Conservation (phyloP, 768 basidiomycete genomes). For the Russula sp. region DNA sequence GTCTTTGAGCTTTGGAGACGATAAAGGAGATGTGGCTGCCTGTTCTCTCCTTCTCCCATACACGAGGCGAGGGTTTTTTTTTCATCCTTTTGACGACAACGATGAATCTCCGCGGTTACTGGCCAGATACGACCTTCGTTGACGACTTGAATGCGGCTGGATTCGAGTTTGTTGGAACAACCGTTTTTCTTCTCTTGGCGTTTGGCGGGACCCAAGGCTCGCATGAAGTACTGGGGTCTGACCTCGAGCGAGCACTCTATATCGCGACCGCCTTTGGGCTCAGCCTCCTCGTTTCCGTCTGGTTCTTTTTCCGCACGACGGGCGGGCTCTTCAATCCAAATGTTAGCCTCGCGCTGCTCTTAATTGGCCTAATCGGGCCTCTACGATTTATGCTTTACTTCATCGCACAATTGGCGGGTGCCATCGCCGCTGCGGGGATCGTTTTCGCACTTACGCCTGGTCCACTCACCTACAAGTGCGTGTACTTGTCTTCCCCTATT, state of each 20-base stretch:
- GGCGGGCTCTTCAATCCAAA: conserved; percentile 65
- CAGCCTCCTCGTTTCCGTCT: conserved; percentile 55
- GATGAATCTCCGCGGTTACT: conserved; percentile 24
- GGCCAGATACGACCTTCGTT: conserved; percentile 24
- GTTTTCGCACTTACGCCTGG: conserved; percentile 51
- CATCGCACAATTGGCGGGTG: conserved; percentile 56
- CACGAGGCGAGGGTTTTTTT: too few species aligned
- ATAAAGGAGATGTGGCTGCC: not conserved
- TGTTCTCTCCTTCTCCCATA: not conserved
- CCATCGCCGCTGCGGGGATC: conserved; percentile 53
- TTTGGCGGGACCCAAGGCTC: conserved; percentile 60
- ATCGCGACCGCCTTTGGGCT: conserved; percentile 57
- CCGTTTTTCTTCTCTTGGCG: conserved; percentile 58
- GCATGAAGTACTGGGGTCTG: conserved; percentile 30
- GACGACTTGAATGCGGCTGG: conserved; percentile 44
- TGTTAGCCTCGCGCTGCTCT: conserved; percentile 52
- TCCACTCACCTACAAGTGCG: conserved; percentile 49
- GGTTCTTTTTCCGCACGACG: conserved; percentile 61
- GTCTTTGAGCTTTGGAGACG: not conserved
- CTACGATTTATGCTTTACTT: conserved; percentile 53
- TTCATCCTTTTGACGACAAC: not conserved
- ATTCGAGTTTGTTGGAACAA: conserved; percentile 57
- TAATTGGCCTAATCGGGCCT: conserved; percentile 50
- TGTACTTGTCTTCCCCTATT: not conserved
- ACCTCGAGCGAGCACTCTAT: conserved; percentile 44